Conservation (phyloP, 257 asterid species). For the Galeopsis tetrahit region DNA sequence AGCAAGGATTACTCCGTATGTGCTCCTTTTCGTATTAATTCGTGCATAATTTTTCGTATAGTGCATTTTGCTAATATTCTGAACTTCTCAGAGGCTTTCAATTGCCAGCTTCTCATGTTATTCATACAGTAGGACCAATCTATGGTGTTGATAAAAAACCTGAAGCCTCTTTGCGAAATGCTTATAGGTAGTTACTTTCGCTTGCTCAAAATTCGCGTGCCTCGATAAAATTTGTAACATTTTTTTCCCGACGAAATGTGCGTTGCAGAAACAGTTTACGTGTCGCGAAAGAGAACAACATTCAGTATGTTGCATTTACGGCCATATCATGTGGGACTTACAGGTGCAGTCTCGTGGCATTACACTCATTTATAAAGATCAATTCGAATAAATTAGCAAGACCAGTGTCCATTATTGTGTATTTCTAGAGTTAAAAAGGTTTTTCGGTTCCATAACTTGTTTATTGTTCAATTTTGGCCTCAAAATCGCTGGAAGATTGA, state of each 20-base stretch:
- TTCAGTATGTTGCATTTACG: slow-evolving; percentile 84
- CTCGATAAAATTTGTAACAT: slow-evolving; percentile 4
- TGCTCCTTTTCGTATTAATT: slow-evolving; percentile 13
- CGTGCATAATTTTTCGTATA: not conserved
- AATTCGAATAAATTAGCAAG: too few relatives aligned
- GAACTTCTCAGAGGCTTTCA: slow-evolving; percentile 68
- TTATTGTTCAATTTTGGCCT: too few relatives aligned
- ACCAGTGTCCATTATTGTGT: not conserved
- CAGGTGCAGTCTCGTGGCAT: slow-evolving; percentile 45
- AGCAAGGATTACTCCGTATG: slow-evolving; percentile 94
- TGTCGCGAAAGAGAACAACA: slow-evolving; percentile 73
- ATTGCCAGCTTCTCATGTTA: slow-evolving; percentile 92
- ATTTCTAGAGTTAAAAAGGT: too few relatives aligned
- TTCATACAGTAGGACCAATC: slow-evolving; percentile 95
- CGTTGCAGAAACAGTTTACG: slow-evolving; percentile 77
- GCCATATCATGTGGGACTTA: slow-evolving; percentile 91
- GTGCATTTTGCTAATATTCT: slow-evolving; percentile 33
- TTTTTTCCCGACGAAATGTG: slow-evolving; percentile 24
- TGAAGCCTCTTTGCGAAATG: slow-evolving; percentile 64
- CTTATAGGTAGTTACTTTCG: slow-evolving; percentile 64
- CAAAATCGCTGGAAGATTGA: too few relatives aligned
- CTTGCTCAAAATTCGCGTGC: not conserved
- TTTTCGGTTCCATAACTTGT: too few relatives aligned
- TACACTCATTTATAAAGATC: too few relatives aligned
- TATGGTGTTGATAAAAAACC: slow-evolving; percentile 63